These are phyloP conservation scores for Volvariella volvacea DNA, from an alignment of 1,284 basidiomycete genomes.

Conservation along the genomic window DNA sequence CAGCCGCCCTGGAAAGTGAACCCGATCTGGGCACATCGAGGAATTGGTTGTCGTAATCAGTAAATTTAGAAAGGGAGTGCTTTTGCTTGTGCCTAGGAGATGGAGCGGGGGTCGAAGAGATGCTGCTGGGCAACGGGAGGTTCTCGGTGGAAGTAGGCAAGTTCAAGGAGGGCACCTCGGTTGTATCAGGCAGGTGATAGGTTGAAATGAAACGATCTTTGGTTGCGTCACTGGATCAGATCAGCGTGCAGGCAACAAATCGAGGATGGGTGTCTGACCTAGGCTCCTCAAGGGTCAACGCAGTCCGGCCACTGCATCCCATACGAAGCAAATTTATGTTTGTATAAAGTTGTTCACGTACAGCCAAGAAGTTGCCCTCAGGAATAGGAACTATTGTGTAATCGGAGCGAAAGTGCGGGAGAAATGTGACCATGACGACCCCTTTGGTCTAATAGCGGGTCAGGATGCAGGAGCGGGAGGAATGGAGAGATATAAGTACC, in stretches of 20 bases:
- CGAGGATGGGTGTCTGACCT: conserved; percentile 32
- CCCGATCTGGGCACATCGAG: conserved; percentile 10
- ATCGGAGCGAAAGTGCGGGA: conserved; percentile 79
- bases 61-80: conserved; percentile 11
- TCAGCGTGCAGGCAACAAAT: conserved; percentile 6
- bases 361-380: conserved; percentile 54
- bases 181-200: conserved; percentile 47
- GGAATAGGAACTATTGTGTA: conserved; percentile 76
- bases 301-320: conserved; percentile 70
- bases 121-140: conserved; percentile 17
- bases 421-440: conserved; percentile 70
- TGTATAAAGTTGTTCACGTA: conserved; percentile 60
- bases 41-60: not conserved
- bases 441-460: conserved; percentile 52
- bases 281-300: conserved; percentile 68
- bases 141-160: conserved; percentile 18
- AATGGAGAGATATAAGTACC: conserved; percentile 3
- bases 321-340: conserved; percentile 75
- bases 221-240: conserved; percentile 54
- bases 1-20: conserved; percentile 14
- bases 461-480: conserved; percentile 2
- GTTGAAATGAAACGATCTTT: conserved; percentile 69
- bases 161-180: conserved; percentile 16
- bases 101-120: conserved; percentile 12
- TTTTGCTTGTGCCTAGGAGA: conserved; percentile 14